Percentiles rank a stretch among this genome's conserved stretches.
phyloP scores from a whole-genome alignment of 495 filamentous ascomycete species.

The Podospora pseudoanserina region DNA sequence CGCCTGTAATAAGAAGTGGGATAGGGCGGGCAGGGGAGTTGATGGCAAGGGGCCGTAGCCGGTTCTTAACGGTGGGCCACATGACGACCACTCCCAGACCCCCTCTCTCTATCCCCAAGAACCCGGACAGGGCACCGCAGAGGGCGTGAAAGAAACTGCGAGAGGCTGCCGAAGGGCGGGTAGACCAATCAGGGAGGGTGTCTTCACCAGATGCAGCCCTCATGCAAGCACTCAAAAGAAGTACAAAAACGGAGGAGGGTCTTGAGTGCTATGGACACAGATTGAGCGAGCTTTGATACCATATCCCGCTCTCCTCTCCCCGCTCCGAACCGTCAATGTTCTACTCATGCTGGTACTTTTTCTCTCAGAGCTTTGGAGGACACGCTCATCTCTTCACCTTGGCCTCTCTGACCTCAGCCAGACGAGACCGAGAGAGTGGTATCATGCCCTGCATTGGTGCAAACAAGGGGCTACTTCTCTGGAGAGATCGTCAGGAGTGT shows the following conservation, averaged over 20 bases:
- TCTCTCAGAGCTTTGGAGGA: too few relatives aligned
- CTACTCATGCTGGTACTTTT: neutral
- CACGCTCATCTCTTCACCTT: neutral
- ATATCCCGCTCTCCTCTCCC: too few relatives aligned
- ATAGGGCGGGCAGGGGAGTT: slow-evolving; percentile 8
- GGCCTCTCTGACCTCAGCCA: neutral
- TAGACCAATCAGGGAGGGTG: slow-evolving; percentile 19
- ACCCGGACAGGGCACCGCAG: too few relatives aligned
- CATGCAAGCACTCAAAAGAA: slow-evolving; percentile 28
- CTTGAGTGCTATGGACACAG: too few relatives aligned
- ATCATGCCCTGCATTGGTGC: neutral
- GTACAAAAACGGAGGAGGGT: slow-evolving; percentile 15
- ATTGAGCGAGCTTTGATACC: too few relatives aligned
- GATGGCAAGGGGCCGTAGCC: slow-evolving; percentile 22
- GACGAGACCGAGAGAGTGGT: neutral
- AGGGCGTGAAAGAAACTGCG: too few relatives aligned
- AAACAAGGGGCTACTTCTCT: neutral
- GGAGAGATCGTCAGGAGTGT: neutral
- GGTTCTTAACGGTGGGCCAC: slow-evolving; percentile 30
- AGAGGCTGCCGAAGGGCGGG: slow-evolving; percentile 10
- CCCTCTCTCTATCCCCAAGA: too few relatives aligned
- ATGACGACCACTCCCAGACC: slow-evolving; percentile 25
- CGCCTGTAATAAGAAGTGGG: slow-evolving; percentile 34
- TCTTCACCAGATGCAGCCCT: slow-evolving; percentile 14
- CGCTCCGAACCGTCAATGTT: too few relatives aligned